Base-by-base conservation (phyloP, 306 rosid genomes). In the Gastrolobium bilobum region DNA sequence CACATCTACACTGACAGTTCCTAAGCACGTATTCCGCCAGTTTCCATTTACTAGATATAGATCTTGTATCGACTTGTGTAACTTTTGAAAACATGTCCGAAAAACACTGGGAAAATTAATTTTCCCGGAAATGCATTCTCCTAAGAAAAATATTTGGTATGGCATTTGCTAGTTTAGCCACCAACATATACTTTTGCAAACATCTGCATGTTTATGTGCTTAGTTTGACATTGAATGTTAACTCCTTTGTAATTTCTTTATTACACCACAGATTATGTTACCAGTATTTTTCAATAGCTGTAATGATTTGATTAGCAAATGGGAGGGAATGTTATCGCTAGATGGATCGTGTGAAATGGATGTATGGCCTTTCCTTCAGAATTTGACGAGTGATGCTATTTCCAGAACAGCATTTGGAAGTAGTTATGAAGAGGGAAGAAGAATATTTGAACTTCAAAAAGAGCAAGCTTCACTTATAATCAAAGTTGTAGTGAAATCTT, bases 401-500 rank as follows among this genome's bases (percentile, higher is more conserved):
- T 76, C 90, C 10, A 73, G 65, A 13, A 67, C 87, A 4, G 71
- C 87, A 26, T 88, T 88, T 48, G 90, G 90, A 58, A 86, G 86
- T 31, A 86, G 81, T 48, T 86, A 51, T 43, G 73, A 84, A 71
- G 86, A 89, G 82, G 93, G 93, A 4, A 50, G 42, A 73, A 74
- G 33, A 52, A 86, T 89, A 51, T 89, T 87, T 52, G 38, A 84
- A 20, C 89, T 89, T 71, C 11, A 57, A 38, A 84, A 2, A 31
- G 89, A 82, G 35, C 87, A 72, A 80, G 13, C 59, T 7, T 2
- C 42, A 6, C 64, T 53, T 37, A 10, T 13, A 0, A 9, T 75
- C 39, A 70, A 50, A 73, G 1, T 26, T 6, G 0, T 7, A 0
- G 5, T n/a, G 2, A 11, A 42, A 44, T 10, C 78, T 61, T 85